Base-by-base conservation (phyloP, 73 alveolate species). In the Diophrys appendiculata region DNA sequence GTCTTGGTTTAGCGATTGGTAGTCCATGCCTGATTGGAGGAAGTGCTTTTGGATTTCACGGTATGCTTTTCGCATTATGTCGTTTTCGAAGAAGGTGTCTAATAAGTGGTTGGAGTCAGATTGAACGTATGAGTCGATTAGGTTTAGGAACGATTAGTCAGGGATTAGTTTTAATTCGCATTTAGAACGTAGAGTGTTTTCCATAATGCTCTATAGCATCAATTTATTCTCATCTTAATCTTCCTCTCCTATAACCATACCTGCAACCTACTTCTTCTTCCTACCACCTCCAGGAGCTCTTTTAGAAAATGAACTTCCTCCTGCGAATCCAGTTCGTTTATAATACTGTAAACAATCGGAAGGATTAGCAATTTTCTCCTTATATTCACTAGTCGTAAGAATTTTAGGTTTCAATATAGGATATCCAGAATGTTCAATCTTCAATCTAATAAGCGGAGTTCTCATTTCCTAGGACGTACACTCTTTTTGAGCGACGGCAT, bases 351-450 rank as follows among this genome's bases (percentile, higher is more conserved):
- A 81, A 83, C 88, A 86, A 81, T 94, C 97, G 18, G 86, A 78
- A 0, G 85, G 86, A 84, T 93, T 93, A 0, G 98, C 97, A 0
- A 93, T 84, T 52, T 77, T 72, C 68, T 85, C 84, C 25, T 81
- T 55, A 83, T 73, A 55, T 77, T 83, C 71, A 75, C 54, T 11
- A 94, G 77, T 34, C 88, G 85, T 43, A 43, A 5, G n/a, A 43
- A 43, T 11, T 43, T 43, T 43, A 43, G n/a, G 5, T 11, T 43
- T 43, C 5, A 43, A 11, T 11, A 43, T 43, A 43, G 60, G 60
- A 81, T 77, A 87, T 53, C 95, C 96, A 34, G 95, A 54, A 72
- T 87, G 81, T 76, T 94, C 96, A 28, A 94, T 91, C 84, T 91
- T 94, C 64, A 94, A 76, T 65, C 97, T 69, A 1, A 94, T 67